These are phyloP conservation scores for Blastosporella zonata DNA, from an alignment of 1,284 basidiomycete genomes.

Conservation along the genomic window DNA sequence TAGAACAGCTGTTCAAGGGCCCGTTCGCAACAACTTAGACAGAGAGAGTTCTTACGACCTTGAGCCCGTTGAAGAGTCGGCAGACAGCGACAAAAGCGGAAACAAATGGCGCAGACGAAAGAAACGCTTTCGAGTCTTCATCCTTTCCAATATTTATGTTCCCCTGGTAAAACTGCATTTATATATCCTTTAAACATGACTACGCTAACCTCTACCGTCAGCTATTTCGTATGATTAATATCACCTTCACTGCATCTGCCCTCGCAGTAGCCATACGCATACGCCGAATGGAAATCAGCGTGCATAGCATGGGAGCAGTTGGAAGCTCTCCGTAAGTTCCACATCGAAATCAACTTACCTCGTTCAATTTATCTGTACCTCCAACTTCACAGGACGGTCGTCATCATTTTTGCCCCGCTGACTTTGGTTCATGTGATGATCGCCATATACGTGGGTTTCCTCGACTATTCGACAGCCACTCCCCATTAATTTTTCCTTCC, in stretches of 20 bases:
- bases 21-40: slow-evolving; percentile 27
- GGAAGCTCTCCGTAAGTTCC: slow-evolving; percentile 75
- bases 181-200: not conserved
- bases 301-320: slow-evolving; percentile 62
- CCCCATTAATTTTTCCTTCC: slow-evolving; percentile 12
- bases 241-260: slow-evolving; percentile 77
- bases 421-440: slow-evolving; percentile 85
- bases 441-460: slow-evolving; percentile 69
- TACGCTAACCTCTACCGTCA: slow-evolving; percentile 36
- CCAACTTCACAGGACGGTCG: slow-evolving; percentile 57
- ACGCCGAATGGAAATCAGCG: slow-evolving; percentile 52
- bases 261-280: slow-evolving; percentile 81
- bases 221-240: slow-evolving; percentile 84
- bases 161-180: slow-evolving; percentile 54
- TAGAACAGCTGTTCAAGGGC: slow-evolving; percentile 38
- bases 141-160: slow-evolving; percentile 70
- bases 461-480: not conserved
- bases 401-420: slow-evolving; percentile 84
- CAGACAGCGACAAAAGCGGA: slow-evolving; percentile 33
- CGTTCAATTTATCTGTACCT: not conserved
- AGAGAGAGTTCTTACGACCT: slow-evolving; percentile 29
- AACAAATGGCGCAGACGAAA: slow-evolving; percentile 43
- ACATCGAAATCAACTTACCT: not conserved
- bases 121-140: slow-evolving; percentile 59
- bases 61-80: slow-evolving; percentile 27